Evolutionary conservation across 306 rosid genomes (phyloP).

Genomic region (Inga oerstediana): DNA sequence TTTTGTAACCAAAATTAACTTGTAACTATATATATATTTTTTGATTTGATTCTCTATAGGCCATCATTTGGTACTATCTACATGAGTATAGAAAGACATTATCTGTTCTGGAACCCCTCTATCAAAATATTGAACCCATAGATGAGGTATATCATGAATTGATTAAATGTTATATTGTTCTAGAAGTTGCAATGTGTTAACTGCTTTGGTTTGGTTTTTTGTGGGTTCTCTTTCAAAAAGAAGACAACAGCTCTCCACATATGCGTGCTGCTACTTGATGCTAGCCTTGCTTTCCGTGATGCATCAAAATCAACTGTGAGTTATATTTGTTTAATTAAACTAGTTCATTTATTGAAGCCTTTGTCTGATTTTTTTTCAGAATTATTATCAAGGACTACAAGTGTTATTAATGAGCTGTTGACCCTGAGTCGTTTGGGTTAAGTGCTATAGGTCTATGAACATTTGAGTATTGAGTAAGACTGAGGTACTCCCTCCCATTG

Average conservation of each 20-base stretch:
- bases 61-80: conserved; percentile 90
- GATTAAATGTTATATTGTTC: conserved; percentile 23
- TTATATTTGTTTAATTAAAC: conserved; percentile 36
- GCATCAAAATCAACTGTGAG: conserved; percentile 96
- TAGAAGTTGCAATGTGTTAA: conserved; percentile 33
- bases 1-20: conserved; percentile 25
- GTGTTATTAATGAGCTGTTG: background rate
- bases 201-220: conserved; percentile 9
- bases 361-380: background rate
- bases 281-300: conserved; percentile 85
- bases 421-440: background rate
- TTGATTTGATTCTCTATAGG: conserved; percentile 50
- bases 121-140: no score
- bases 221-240: conserved; percentile 32
- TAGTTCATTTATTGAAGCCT: conserved; percentile 28
- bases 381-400: background rate
- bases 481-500: no score
- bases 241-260: conserved; percentile 91
- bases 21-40: conserved; percentile 31
- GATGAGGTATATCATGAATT: conserved; percentile 43
- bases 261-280: conserved; percentile 93
- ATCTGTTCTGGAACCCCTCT: conserved; percentile 82
- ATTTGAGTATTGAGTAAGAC: background rate
- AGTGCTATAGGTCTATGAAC: background rate
- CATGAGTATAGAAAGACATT: conserved; percentile 80